phyloP scores from a whole-genome alignment of 345 rosid species.

The Citrus glauca region DNA sequence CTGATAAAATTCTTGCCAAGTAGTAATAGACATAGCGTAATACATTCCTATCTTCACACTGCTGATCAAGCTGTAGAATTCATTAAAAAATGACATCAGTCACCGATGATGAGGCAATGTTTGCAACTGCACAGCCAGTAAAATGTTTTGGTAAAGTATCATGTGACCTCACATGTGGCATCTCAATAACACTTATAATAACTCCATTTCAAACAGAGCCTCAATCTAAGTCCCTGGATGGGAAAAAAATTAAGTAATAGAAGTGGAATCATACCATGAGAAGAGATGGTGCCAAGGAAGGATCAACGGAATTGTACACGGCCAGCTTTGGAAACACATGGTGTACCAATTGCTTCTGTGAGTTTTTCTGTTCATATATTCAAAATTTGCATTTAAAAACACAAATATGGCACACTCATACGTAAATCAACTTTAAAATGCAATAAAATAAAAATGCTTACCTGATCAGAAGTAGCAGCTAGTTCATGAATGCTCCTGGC shows the following conservation, averaged over 20 bases:
- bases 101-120: neutral
- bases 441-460: constrained; percentile 18
- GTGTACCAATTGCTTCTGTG: constrained; percentile 85
- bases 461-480: constrained; percentile 97
- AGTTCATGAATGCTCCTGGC: constrained; percentile 98
- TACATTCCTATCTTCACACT: constrained; percentile 89
- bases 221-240: neutral
- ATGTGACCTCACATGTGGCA: neutral
- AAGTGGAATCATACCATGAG: constrained; percentile 68
- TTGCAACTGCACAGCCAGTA: no score
- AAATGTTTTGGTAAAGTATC: neutral
- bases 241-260: neutral
- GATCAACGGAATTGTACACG: constrained; percentile 97
- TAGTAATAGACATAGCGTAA: constrained; percentile 97
- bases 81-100: constrained; percentile 18
- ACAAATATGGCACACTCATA: neutral
- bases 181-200: neutral
- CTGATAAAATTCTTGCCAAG: constrained; percentile 94
- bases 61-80: constrained; percentile 82
- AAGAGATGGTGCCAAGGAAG: constrained; percentile 97
- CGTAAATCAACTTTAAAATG: neutral
- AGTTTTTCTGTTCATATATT: constrained; percentile 59
- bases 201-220: neutral
- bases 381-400: neutral
- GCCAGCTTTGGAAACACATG: constrained; percentile 97